Conservation (phyloP, 2,329 filamentous ascomycete species). For the Stemphylium lycopersici region DNA sequence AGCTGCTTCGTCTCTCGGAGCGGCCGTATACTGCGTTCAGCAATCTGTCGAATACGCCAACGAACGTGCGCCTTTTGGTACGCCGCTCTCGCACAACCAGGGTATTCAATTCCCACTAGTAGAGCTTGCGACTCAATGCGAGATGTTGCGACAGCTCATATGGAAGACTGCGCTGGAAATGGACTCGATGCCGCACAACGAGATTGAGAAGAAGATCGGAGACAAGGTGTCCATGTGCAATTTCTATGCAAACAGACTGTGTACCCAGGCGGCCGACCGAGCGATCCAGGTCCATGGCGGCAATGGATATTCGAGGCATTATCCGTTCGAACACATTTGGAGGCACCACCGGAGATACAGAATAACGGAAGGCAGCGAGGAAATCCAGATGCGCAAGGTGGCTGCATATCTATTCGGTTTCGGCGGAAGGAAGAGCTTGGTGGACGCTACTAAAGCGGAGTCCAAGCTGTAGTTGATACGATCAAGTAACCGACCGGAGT, state of each 20-base stretch:
- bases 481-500: neutral
- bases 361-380: constrained; percentile 69
- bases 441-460: constrained; percentile 39
- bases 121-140: constrained; percentile 65
- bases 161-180: constrained; percentile 67
- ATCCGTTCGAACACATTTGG: constrained; percentile 70
- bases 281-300: constrained; percentile 69
- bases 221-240: constrained; percentile 71
- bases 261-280: constrained; percentile 65
- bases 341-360: constrained; percentile 67
- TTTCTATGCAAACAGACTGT: constrained; percentile 67
- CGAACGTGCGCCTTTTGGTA: constrained; percentile 61
- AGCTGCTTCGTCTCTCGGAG: constrained; percentile 65
- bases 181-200: constrained; percentile 61
- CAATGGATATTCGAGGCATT: constrained; percentile 64
- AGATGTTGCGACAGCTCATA: constrained; percentile 67
- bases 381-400: constrained; percentile 71
- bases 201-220: constrained; percentile 64
- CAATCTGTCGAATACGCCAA: constrained; percentile 63
- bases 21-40: constrained; percentile 66
- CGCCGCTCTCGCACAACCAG: constrained; percentile 64
- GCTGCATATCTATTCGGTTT: constrained; percentile 65
- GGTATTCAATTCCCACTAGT: constrained; percentile 69
- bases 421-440: constrained; percentile 52
- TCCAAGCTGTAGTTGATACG: constrained; percentile 36